phyloP scores from a whole-genome alignment of 108 stramenopile species.

The Discostella pseudostelligera region DNA sequence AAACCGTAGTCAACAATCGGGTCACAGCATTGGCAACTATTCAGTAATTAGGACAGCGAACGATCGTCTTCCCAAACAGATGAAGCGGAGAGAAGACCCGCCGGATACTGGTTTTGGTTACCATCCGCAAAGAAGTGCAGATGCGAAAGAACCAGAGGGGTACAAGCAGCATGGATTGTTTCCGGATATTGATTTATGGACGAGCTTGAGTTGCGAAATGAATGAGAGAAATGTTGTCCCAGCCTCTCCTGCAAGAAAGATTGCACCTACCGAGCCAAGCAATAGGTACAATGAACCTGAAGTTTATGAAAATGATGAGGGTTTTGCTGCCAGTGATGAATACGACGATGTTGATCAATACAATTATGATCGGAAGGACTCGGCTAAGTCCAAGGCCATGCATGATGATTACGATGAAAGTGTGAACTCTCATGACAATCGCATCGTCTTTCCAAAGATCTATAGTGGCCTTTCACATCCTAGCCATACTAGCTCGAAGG shows the following conservation, averaged over 20 bases:
- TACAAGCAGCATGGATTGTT: slow-evolving; percentile 17
- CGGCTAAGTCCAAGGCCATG: neutral
- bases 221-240: neutral
- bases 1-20: neutral
- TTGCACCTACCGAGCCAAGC: neutral
- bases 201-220: neutral
- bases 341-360: no score
- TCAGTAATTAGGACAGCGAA: neutral
- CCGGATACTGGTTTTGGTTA: slow-evolving; percentile 13
- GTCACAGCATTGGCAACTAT: no score
- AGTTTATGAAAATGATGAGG: no score
- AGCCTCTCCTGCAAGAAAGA: neutral
- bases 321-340: no score
- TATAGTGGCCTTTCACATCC: neutral
- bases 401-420: neutral
- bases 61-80: neutral
- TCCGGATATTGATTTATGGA: slow-evolving; percentile 16
- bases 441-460: no score
- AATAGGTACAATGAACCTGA: slow-evolving; percentile 2
- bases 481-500: neutral
- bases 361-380: neutral
- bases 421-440: neutral
- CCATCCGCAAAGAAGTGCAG: slow-evolving; percentile 8
- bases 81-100: slow-evolving; percentile 15
- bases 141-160: slow-evolving; percentile 23